Evolutionary conservation across 1,284 basidiomycete species (phyloP).

Genomic region (Papiliotrema nemorosa): DNA sequence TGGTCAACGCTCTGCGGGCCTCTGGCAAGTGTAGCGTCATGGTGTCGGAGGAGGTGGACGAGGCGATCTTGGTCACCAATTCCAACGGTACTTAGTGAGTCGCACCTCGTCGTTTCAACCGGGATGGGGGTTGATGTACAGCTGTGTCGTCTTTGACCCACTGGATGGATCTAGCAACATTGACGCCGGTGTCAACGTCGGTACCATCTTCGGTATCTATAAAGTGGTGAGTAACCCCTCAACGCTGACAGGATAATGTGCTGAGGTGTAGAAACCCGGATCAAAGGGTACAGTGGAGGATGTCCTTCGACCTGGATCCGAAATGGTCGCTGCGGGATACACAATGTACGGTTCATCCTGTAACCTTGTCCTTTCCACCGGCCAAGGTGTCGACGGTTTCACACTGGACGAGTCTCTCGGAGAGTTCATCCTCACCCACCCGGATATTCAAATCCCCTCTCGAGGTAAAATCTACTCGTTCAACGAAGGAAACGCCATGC

Average conservation of each 20-base stretch:
- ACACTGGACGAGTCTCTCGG: conserved; percentile 60
- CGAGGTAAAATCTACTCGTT: conserved; percentile 99
- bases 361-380: conserved; percentile 73
- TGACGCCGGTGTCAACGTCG: conserved; percentile 99
- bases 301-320: conserved; percentile 87
- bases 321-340: conserved; percentile 98
- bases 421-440: conserved; percentile 99
- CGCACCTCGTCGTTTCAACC: conserved; percentile 20
- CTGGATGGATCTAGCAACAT: conserved; percentile 98
- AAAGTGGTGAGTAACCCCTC: conserved; percentile 61
- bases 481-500: conserved; percentile 97
- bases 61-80: conserved; percentile 74
- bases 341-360: conserved; percentile 98
- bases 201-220: conserved; percentile 99
- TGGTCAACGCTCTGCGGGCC: conserved; percentile 91
- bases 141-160: conserved; percentile 96
- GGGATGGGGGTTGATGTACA: conserved; percentile 8
- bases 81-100: conserved; percentile 64
- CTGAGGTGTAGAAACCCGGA: conserved; percentile 43
- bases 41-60: conserved; percentile 88
- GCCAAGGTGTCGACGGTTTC: not conserved
- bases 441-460: conserved; percentile 86
- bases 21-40: conserved; percentile 95
- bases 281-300: conserved; percentile 76
- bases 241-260: too few relatives aligned